A percentile compares a stretch with the other conserved stretches of the same genome.
Conservation (phyloP, 257 asterid species). For the Pogostemon cablin region DNA sequence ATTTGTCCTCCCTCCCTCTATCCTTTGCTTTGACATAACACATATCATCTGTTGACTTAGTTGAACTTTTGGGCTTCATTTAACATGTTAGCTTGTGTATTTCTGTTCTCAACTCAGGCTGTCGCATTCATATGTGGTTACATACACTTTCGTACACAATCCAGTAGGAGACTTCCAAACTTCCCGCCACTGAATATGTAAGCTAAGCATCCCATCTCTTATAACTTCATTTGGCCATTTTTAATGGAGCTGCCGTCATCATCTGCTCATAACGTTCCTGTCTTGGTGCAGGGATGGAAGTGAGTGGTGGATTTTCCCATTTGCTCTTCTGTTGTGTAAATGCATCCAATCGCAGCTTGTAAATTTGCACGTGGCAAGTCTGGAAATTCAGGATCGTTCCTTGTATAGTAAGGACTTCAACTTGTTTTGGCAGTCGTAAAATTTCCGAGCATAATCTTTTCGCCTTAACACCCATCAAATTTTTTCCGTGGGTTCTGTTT, state of each 20-base stretch:
- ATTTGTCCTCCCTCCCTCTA: background rate
- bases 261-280: background rate
- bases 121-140: conserved; percentile 89
- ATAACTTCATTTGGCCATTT: background rate
- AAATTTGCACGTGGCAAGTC: conserved; percentile 87
- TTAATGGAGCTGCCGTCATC: background rate
- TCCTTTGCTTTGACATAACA: background rate
- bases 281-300: conserved; percentile 82
- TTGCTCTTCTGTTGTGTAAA: conserved; percentile 81
- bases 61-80: background rate
- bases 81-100: conserved; percentile 1
- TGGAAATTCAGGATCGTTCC: conserved; percentile 93
- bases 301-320: conserved; percentile 99
- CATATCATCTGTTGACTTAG: background rate
- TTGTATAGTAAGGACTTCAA: conserved; percentile 87
- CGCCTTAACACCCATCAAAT: conserved; percentile 53
- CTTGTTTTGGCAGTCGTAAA: conserved; percentile 81
- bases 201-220: conserved; percentile 34
- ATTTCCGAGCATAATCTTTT: conserved; percentile 23
- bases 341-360: conserved; percentile 85
- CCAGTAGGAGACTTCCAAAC: conserved; percentile 66
- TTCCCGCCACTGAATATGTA: conserved; percentile 96
- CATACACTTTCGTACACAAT: conserved; percentile 60
- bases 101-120: conserved; percentile 45
- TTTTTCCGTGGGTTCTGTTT: conserved; percentile 52